Evolutionary conservation across 768 basidiomycete species (phyloP).

Genomic region (Suillus fuscotomentosus): DNA sequence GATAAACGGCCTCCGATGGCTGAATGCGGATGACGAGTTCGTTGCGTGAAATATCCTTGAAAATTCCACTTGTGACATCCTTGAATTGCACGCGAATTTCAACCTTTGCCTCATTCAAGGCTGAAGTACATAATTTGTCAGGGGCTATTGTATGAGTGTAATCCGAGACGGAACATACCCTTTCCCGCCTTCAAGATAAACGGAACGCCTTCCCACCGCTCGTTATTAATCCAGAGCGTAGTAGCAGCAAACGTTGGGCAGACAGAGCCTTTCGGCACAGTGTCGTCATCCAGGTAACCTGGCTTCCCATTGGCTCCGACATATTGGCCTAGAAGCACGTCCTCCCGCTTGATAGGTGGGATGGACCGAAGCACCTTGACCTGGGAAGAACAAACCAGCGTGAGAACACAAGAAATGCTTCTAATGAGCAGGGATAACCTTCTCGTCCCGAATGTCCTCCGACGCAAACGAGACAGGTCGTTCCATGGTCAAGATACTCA

Average conservation of each 20-base stretch:
- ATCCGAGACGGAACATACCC: slow-evolving; percentile 48
- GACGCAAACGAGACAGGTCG: slow-evolving; percentile 95
- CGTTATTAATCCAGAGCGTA: slow-evolving; percentile 90
- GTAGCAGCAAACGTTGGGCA: slow-evolving; percentile 95
- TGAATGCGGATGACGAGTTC: slow-evolving; percentile 98
- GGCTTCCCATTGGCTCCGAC: slow-evolving; percentile 86
- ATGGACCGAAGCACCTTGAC: slow-evolving; percentile 96
- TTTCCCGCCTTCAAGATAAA: slow-evolving; percentile 99
- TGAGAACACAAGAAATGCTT: slow-evolving; percentile 16
- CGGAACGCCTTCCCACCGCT: slow-evolving; percentile 97
- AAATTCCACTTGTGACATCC: slow-evolving; percentile 95
- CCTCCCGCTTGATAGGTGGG: slow-evolving; percentile 70
- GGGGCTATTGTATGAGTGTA: slow-evolving; percentile 14
- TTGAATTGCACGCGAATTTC: slow-evolving; percentile 98
- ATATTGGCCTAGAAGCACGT: slow-evolving; percentile 94
- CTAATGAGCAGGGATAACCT: slow-evolving; percentile 49
- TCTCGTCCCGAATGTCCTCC: slow-evolving; percentile 98
- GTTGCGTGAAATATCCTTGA: slow-evolving; percentile 94
- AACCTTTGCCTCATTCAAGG: slow-evolving; percentile 97
- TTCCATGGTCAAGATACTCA: slow-evolving; percentile 96
- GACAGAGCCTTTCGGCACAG: slow-evolving; percentile 86
- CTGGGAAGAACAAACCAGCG: slow-evolving; percentile 38
- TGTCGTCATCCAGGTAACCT: slow-evolving; percentile 98
- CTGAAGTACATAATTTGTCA: slow-evolving; percentile 36
- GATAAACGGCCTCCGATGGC: slow-evolving; percentile 93